Conservation (phyloP, 2,329 filamentous ascomycete genomes). For the Trichoderma atrobrunneum region DNA sequence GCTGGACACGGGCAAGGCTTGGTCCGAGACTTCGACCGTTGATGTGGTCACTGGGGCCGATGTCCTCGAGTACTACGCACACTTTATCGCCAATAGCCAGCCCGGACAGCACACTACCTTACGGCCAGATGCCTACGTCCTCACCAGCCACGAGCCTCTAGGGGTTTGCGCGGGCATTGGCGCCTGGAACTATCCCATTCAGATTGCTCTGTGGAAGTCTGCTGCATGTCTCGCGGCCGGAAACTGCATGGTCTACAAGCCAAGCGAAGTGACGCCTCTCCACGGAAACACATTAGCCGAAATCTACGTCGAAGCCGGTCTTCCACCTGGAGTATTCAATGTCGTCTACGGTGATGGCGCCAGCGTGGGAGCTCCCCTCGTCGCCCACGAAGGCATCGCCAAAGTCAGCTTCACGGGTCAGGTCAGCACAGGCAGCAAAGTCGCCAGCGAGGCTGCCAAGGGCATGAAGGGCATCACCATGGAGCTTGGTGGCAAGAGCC, state of each 20-base stretch:
- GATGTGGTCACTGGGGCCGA: slow-evolving; percentile 82
- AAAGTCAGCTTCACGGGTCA: slow-evolving; percentile 92
- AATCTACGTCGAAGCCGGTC: slow-evolving; percentile 73
- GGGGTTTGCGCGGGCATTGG: slow-evolving; percentile 85
- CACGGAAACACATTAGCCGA: slow-evolving; percentile 73
- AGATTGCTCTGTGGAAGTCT: slow-evolving; percentile 88
- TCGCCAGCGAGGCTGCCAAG: slow-evolving; percentile 70
- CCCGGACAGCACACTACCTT: slow-evolving; percentile 77
- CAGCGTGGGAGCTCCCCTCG: slow-evolving; percentile 68
- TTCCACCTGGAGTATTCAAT: slow-evolving; percentile 83
- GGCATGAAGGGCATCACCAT: slow-evolving; percentile 90
- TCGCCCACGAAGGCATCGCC: slow-evolving; percentile 67
- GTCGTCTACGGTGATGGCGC: slow-evolving; percentile 78
- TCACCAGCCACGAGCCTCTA: slow-evolving; percentile 76
- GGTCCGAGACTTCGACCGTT: slow-evolving; percentile 78
- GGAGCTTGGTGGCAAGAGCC: slow-evolving; percentile 87
- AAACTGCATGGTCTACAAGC: slow-evolving; percentile 90
- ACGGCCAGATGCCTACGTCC: slow-evolving; percentile 74
- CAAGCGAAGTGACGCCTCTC: slow-evolving; percentile 82
- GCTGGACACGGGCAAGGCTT: slow-evolving; percentile 82
- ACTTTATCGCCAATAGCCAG: slow-evolving; percentile 72
- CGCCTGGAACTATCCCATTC: slow-evolving; percentile 90
- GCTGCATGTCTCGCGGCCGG: slow-evolving; percentile 81
- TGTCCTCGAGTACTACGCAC: slow-evolving; percentile 83
- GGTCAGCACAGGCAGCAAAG: slow-evolving; percentile 77